phyloP scores from a whole-genome alignment of 106 monocot genomes.

The Chionographis japonica region DNA sequence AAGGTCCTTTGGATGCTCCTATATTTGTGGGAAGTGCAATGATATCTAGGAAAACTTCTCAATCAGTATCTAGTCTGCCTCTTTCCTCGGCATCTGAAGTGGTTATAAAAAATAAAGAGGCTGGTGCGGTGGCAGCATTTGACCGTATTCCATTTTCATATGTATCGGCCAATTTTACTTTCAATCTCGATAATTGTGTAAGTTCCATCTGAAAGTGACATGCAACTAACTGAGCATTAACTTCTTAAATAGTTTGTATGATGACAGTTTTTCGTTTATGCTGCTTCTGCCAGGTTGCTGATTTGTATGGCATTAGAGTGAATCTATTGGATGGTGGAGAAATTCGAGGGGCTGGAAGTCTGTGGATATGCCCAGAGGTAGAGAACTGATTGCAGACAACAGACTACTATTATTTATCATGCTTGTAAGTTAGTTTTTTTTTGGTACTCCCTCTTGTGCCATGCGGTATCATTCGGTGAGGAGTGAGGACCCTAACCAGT shows the following conservation, averaged over 20 bases:
- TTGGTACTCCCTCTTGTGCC: no score
- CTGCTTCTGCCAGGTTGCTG: conserved; percentile 64
- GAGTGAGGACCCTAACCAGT: no score
- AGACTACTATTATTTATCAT: no score
- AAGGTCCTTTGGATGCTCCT: conserved; percentile 95
- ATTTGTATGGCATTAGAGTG: conserved; percentile 95
- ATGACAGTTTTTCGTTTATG: background rate
- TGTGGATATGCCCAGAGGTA: conserved; percentile 99
- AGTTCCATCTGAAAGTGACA: conserved; percentile 17
- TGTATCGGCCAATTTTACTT: conserved; percentile 97
- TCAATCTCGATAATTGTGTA: conserved; percentile 93
- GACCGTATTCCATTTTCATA: conserved; percentile 91
- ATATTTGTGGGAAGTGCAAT: conserved; percentile 96
- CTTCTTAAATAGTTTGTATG: background rate
- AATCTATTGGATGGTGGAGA: conserved; percentile 93
- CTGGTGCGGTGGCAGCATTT: conserved; percentile 97
- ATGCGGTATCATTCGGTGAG: no score
- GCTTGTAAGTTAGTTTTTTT: no score
- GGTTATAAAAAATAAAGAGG: conserved; percentile 73
- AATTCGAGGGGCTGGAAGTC: conserved; percentile 99
- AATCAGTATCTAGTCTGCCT: conserved; percentile 35
- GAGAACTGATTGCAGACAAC: background rate
- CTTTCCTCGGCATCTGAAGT: conserved; percentile 82
- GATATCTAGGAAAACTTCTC: conserved; percentile 70
- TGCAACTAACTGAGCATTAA: background rate